Evolutionary conservation across 768 basidiomycete species (phyloP).

Genomic region (Hygrophoropsis aurantiaca): DNA sequence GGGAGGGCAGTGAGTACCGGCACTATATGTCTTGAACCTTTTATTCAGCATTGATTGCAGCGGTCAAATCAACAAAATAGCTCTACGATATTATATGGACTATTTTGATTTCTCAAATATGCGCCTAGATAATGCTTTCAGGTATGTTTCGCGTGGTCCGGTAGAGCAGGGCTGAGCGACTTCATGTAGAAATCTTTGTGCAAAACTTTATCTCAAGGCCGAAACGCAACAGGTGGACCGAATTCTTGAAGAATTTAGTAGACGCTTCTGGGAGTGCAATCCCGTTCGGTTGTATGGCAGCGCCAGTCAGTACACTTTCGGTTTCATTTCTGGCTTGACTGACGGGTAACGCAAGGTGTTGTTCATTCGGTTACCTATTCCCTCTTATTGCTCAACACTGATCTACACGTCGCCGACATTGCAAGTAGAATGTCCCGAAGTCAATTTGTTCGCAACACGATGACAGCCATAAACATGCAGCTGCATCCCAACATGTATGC

Average conservation of each 20-base stretch:
- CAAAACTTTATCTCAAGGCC: conserved; percentile 89
- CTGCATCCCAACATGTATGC: conserved; percentile 54
- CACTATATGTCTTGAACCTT: conserved; percentile 3
- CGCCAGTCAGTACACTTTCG: conserved; percentile 57
- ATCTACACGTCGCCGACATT: conserved; percentile 93
- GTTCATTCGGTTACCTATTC: conserved; percentile 97
- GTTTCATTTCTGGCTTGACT: conserved; percentile 3
- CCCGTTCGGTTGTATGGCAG: conserved; percentile 77
- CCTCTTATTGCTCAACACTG: conserved; percentile 91
- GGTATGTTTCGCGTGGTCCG: conserved; percentile 43
- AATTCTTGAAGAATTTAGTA: conserved; percentile 89
- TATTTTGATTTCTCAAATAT: conserved; percentile 85
- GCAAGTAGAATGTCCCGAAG: conserved; percentile 83
- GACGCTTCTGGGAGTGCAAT: conserved; percentile 92
- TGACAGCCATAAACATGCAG: conserved; percentile 82
- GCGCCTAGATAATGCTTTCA: conserved; percentile 86
- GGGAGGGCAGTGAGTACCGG: conserved; percentile 78
- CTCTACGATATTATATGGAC: conserved; percentile 79
- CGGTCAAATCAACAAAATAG: conserved; percentile 69
- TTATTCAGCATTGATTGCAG: conserved; percentile 38
- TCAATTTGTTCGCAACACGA: conserved; percentile 92
- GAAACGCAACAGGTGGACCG: conserved; percentile 99
- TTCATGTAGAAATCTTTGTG: conserved; percentile 70
- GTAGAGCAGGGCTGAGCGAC: not conserved
- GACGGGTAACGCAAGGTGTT: conserved; percentile 52